Evolutionary conservation across 495 filamentous ascomycete species (phyloP).

Genomic region (Saxophila tyrrhenica): DNA sequence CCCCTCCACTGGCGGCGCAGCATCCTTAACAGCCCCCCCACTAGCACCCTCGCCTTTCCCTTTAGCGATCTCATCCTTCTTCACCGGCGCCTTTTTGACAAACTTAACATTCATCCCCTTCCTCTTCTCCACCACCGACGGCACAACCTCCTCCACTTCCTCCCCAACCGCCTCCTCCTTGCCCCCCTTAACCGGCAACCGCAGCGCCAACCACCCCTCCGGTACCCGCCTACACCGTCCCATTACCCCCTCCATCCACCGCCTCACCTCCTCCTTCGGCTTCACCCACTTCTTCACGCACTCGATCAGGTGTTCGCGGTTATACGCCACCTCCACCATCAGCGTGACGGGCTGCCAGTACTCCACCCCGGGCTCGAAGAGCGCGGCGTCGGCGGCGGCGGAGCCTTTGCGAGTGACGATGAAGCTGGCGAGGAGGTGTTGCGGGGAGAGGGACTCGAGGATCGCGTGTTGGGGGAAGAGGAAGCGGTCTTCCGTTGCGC

Average conservation of each 20-base stretch:
- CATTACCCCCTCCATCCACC: conserved; percentile 47
- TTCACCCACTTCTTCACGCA: conserved; percentile 68
- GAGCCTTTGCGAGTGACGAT: conserved; percentile 40
- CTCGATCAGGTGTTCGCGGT: conserved; percentile 53
- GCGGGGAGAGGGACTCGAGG: conserved; percentile 51
- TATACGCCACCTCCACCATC: conserved; percentile 53
- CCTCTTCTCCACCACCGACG: background rate
- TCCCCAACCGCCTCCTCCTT: background rate
- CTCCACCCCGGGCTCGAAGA: conserved; percentile 42
- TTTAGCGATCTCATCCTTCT: conserved; percentile 3
- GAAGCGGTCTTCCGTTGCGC: conserved; percentile 70
- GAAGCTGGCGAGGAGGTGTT: conserved; percentile 50
- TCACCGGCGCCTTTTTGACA: conserved; percentile 6
- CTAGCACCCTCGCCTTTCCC: background rate
- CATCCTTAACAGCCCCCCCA: background rate
- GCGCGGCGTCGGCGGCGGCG: conserved; percentile 5
- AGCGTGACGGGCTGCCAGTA: conserved; percentile 83
- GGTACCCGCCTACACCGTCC: conserved; percentile 27
- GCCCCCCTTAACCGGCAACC: conserved; percentile 22
- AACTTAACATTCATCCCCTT: conserved; percentile 10
- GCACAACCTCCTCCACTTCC: background rate
- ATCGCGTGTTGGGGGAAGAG: conserved; percentile 80
- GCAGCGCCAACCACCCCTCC: conserved; percentile 26
- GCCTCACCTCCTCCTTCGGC: conserved; percentile 62
- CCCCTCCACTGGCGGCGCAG: background rate